These are phyloP conservation scores for Suhomyces atakaporum DNA, from an alignment of 1,139 yeast genomes.

Conservation along the genomic window DNA sequence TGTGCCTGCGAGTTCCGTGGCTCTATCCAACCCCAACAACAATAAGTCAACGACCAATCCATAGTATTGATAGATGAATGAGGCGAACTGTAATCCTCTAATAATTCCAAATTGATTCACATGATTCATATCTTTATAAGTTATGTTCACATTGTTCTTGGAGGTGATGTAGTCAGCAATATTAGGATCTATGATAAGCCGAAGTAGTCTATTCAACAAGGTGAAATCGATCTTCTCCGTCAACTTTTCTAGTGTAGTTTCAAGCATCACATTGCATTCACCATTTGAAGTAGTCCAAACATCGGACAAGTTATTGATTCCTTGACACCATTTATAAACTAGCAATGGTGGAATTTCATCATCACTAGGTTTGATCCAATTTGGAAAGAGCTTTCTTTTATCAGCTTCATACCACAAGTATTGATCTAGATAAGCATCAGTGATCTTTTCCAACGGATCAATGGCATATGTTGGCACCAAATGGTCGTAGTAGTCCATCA, in stretches of 20 bases:
- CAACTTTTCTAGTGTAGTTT: conserved; percentile 67
- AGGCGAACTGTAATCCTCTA: conserved; percentile 86
- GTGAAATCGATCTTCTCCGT: conserved; percentile 90
- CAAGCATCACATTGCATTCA: conserved; percentile 81
- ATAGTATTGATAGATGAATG: conserved; percentile 87
- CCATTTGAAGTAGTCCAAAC: conserved; percentile 82
- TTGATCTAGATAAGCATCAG: conserved; percentile 95
- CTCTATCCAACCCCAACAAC: conserved; percentile 83
- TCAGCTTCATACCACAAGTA: conserved; percentile 96
- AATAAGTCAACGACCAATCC: conserved; percentile 83
- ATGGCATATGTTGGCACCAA: conserved; percentile 83
- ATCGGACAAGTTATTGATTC: conserved; percentile 74
- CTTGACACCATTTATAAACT: conserved; percentile 94
- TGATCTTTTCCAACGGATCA: conserved; percentile 91
- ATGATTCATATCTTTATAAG: conserved; percentile 95
- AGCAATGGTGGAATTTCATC: conserved; percentile 89
- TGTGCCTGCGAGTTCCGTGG: conserved; percentile 83
- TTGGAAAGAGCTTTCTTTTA: conserved; percentile 83
- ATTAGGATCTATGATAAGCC: conserved; percentile 84
- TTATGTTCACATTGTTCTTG: conserved; percentile 77
- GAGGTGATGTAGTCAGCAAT: conserved; percentile 95
- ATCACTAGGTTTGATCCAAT: conserved; percentile 95
- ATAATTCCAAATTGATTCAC: conserved; percentile 86
- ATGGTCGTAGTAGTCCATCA: conserved; percentile 90
- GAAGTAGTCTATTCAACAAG: conserved; percentile 72